Percentiles rank a stretch among this genome's conserved stretches.
phyloP scores from a whole-genome alignment of 2,329 filamentous ascomycete species.

The Cladophialophora exuberans region DNA sequence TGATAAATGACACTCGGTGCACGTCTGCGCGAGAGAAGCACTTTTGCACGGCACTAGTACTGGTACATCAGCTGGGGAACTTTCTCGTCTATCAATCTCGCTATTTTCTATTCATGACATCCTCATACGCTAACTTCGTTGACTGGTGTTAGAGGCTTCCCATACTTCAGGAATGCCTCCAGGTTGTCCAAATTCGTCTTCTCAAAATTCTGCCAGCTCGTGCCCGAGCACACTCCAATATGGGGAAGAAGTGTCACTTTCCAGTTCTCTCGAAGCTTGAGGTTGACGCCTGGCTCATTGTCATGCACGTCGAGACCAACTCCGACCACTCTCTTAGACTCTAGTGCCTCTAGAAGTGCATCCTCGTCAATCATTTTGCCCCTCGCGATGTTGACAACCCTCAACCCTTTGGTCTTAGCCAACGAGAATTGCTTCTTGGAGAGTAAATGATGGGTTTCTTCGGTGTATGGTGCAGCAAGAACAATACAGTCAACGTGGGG shows the following conservation, averaged over 20 bases:
- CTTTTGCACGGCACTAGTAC: too few relatives aligned
- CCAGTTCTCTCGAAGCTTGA: background rate
- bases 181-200: constrained; percentile 33
- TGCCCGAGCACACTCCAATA: constrained; percentile 31
- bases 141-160: constrained; percentile 25
- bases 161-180: constrained; percentile 28
- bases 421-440: constrained; percentile 1
- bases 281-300: constrained; percentile 10
- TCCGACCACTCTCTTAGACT: constrained; percentile 71
- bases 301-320: constrained; percentile 71
- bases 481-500: constrained; percentile 36
- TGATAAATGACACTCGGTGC: too few relatives aligned
- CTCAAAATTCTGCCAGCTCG: constrained; percentile 38
- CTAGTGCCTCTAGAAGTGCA: constrained; percentile 70
- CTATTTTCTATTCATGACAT: too few relatives aligned
- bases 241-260: constrained; percentile 25
- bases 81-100: too few relatives aligned
- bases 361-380: constrained; percentile 79
- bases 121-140: too few relatives aligned
- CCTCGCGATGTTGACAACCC: constrained; percentile 76
- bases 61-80: too few relatives aligned
- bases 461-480: constrained; percentile 40
- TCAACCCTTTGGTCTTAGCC: constrained; percentile 52
- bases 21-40: too few relatives aligned
- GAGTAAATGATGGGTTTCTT: constrained; percentile 1